Evolutionary conservation across 352 stramenopile species (phyloP), one percentile per base, ranked within the genome.

Genomic region (Pythium guiyangense): DNA sequence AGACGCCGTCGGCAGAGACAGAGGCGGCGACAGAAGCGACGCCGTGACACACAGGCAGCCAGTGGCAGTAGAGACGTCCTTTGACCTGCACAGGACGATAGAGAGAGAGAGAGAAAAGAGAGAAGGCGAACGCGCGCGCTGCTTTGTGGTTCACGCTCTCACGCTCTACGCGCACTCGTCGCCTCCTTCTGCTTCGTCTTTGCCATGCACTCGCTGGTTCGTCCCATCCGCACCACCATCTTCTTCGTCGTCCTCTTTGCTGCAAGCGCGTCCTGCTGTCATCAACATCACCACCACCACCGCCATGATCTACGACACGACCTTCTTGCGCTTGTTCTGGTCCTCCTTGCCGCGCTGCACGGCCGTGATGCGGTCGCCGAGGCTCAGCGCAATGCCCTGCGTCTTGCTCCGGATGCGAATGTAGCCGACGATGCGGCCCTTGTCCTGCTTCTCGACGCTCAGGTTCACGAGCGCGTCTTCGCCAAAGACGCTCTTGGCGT

Each of bases 391-490:
- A 71, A 99, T 99, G 52, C 98, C 98, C 73, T 99, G 97, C 52
- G 98, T 99, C 84, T 99, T 99, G 67, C 94, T 98, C 57, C 98
- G 92, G 63, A 99, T 99, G 63, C 98, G 92, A 57, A 99, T 99
- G 81, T 99, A 99, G 42, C 97, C 97, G 58, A 86, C 84, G 54
- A 99, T 96, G 60, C 98, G 97, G 14, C 96, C 97, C 65, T 97
- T 98, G 59, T 98, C 96, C 65, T 99, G 94, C 79, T 99, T 98
- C 71, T 99, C 97, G 17, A 99, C 96, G 59, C 96, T 99, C 45
- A 99, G 81, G 73, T 99, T 99, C 40, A 99, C 96, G 35, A 99
- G 83, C 47, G 97, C 97, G 75, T 99, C 97, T 73, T 99, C 98
- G 39, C 97, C 97, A 74, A 97, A 96, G 35, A 96, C 75, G 65